phyloP scores from a whole-genome alignment of 148 eudicot species.

The Arbutus unedo region DNA sequence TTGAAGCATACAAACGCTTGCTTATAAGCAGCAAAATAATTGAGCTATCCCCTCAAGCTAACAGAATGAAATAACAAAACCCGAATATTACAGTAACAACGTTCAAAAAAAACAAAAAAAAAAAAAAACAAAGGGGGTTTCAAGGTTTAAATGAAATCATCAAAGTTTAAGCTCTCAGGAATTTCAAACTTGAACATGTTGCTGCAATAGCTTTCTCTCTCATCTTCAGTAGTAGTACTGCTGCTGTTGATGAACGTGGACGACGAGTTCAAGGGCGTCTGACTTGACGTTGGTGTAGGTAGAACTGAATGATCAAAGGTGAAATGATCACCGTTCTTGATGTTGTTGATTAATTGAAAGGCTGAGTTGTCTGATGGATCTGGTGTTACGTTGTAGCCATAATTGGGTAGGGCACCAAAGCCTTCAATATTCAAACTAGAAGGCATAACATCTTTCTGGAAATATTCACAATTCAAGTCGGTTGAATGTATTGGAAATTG shows the following conservation, averaged over 20 bases:
- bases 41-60: neutral
- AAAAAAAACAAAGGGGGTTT: neutral
- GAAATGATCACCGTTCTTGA: conserved; percentile 21
- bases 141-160: conserved; percentile 45
- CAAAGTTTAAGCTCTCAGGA: conserved; percentile 51
- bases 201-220: conserved; percentile 67
- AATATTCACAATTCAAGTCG: neutral
- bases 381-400: conserved; percentile 33
- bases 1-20: neutral
- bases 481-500: neutral
- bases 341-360: conserved; percentile 29
- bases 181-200: conserved; percentile 61
- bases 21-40: neutral
- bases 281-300: conserved; percentile 57
- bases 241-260: conserved; percentile 41
- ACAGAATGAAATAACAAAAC: neutral
- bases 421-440: conserved; percentile 8
- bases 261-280: conserved; percentile 56
- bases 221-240: conserved; percentile 49
- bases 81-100: neutral
- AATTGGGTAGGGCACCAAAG: conserved; percentile 20
- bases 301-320: conserved; percentile 40
- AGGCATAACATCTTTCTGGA: neutral
- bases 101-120: neutral
- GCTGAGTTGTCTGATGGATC: conserved; percentile 18